Evolutionary conservation across 2,329 filamentous ascomycete genomes (phyloP), one percentile per base, ranked within the genome.

Genomic region (Lecanosticta acicola): DNA sequence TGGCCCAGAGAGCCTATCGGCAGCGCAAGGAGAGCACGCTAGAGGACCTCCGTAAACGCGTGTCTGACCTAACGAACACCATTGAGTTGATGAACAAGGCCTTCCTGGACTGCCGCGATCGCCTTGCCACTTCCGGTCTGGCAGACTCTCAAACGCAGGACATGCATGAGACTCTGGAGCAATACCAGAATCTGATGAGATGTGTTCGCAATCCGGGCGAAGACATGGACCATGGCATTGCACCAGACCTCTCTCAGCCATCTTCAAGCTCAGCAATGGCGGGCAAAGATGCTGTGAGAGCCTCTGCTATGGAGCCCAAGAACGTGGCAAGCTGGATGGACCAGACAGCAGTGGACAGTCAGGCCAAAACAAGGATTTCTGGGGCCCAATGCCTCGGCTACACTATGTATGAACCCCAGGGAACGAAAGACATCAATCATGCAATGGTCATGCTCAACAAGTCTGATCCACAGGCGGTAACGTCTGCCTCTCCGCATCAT

Each of bases 11-110:
- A 54, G 87, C 87, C 1, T 94, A 94, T 61, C 80, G 89, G 13
- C 80, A 85, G 59, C 82, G 89, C 41, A 94, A 94, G 67, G 89
- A 94, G 61, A 83, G 78, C 17, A 85, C 85, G 3, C 91, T 94
- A 45, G 77, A 80, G 20, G 80, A 79, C 1, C 73, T 94, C 9
- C 83, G 88, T 61, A 76, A 79, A 43, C 77, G 83, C 50, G 85
- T 91, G 19, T 71, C 81, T 43, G 75, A 79, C 18, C 76, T 94
- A n/a, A 78, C 83, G 48, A 73, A 75, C 11, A 79, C 77, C 17
- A 84, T 90, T 49, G 77, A 85, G 45, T 78, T 84, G 56, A 87
- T 94, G 81, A 83, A 79, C 66, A 80, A 75, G 41, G 77, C 80
- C 0, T 89, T 94, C 56, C 70, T 81, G 54, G 73, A 71, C 16